These are phyloP conservation scores for Pichia cactophila DNA, from an alignment of 1,139 yeast species.

Conservation along the genomic window DNA sequence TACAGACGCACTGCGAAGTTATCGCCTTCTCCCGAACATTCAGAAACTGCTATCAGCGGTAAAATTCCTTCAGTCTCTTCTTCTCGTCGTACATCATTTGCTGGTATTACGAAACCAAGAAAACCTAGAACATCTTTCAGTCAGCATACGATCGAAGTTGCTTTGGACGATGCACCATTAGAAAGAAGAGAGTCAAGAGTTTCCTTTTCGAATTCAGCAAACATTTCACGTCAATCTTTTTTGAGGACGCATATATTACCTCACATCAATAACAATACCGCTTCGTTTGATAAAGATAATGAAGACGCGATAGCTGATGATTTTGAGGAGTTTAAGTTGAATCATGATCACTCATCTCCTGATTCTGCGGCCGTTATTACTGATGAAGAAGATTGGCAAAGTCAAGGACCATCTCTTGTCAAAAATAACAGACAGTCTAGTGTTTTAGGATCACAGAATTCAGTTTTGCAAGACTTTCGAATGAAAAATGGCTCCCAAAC, in stretches of 20 bases:
- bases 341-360: constrained; percentile 5
- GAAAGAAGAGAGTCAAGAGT: constrained; percentile 28
- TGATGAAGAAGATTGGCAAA: constrained; percentile 94
- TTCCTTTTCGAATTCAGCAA: constrained; percentile 28
- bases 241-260: constrained; percentile 24
- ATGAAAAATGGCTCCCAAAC: constrained; percentile 6
- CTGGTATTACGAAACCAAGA: constrained; percentile 28
- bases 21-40: neutral
- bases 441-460: constrained; percentile 1
- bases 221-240: constrained; percentile 29
- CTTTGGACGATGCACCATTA: constrained; percentile 27
- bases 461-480: constrained; percentile 2
- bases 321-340: constrained; percentile 9
- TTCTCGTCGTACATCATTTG: constrained; percentile 27
- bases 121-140: constrained; percentile 28
- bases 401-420: constrained; percentile 68
- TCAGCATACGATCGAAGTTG: constrained; percentile 26
- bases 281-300: constrained; percentile 8
- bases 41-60: neutral
- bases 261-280: constrained; percentile 14
- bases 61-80: constrained; percentile 18
- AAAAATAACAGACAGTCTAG: constrained; percentile 31
- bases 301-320: constrained; percentile 11
- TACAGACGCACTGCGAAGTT: constrained; percentile 1
- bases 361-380: constrained; percentile 19